These are phyloP conservation scores for Aspergillus tubingensis DNA, from an alignment of 2,329 filamentous ascomycete genomes.

Conservation along the genomic window DNA sequence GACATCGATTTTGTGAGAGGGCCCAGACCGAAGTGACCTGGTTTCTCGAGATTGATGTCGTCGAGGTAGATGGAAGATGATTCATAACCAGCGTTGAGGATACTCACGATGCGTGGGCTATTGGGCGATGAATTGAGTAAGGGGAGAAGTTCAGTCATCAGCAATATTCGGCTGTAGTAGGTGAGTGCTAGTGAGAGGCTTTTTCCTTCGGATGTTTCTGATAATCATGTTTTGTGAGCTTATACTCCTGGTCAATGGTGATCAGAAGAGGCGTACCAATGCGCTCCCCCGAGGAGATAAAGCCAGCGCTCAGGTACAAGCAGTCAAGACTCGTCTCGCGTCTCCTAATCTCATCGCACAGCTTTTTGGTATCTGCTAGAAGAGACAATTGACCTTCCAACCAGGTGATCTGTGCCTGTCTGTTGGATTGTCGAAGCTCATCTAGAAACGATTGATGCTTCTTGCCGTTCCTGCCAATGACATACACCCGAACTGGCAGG, in stretches of 20 bases:
- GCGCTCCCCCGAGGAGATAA: neutral
- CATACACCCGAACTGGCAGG: neutral
- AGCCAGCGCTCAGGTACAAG: constrained; percentile 1
- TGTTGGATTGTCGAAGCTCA: constrained; percentile 1
- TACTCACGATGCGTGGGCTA: neutral
- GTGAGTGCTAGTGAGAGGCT: neutral
- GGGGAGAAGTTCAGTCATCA: neutral
- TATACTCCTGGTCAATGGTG: neutral
- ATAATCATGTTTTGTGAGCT: neutral
- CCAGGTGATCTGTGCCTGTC: neutral
- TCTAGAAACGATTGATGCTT: neutral
- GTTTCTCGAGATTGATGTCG: constrained; percentile 1
- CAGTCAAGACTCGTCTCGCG: neutral
- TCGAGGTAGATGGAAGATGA: constrained; percentile 2
- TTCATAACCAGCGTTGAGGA: neutral
- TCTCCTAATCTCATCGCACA: neutral
- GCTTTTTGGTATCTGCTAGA: neutral
- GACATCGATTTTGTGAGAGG: neutral
- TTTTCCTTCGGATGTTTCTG: constrained; percentile 1
- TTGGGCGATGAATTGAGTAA: neutral
- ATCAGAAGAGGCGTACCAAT: neutral
- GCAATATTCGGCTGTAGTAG: constrained; percentile 1
- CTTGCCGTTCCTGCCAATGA: constrained; percentile 1
- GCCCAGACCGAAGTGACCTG: neutral
- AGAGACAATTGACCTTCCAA: constrained; percentile 8